Percentiles rank a stretch among this genome's conserved stretches.
These are phyloP conservation scores for Wickerhamomyces queroliae DNA, from an alignment of 805 yeast species.

Conservation along the genomic window DNA sequence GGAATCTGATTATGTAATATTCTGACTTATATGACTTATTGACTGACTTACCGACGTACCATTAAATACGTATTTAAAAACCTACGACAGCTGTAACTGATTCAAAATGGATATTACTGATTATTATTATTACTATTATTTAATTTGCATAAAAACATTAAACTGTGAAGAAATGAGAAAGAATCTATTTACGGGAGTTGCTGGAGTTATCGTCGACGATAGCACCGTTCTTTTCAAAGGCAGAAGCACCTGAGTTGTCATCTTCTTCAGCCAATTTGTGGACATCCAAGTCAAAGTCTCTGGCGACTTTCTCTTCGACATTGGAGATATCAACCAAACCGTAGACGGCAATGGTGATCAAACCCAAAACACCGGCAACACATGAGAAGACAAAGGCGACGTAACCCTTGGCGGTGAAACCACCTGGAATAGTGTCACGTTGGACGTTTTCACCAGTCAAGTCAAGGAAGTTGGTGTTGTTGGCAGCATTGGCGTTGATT, in stretches of 20 bases:
- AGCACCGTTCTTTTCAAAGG: background rate
- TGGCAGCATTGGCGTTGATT: constrained; percentile 84
- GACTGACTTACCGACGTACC: too few species aligned
- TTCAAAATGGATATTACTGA: background rate
- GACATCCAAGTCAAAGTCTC: constrained; percentile 1
- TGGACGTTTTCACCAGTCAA: constrained; percentile 75
- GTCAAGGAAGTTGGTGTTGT: constrained; percentile 60
- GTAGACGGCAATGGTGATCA: constrained; percentile 69
- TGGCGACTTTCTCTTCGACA: constrained; percentile 4
- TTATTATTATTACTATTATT: background rate
- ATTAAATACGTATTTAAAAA: too few species aligned
- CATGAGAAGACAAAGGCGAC: constrained; percentile 91
- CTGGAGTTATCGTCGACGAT: constrained; percentile 1
- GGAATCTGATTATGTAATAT: too few species aligned
- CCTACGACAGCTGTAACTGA: too few species aligned
- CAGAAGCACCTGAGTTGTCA: background rate
- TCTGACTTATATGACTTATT: too few species aligned
- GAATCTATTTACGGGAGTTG: background rate
- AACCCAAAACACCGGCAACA: constrained; percentile 79
- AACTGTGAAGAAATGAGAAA: background rate
- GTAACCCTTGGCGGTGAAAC: constrained; percentile 93
- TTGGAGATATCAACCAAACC: constrained; percentile 81
- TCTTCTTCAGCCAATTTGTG: constrained; percentile 1
- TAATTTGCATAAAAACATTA: background rate
- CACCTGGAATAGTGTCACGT: constrained; percentile 61